These are phyloP conservation scores for Aureobasidium vineae DNA, from an alignment of 2,329 filamentous ascomycete genomes.

Conservation along the genomic window DNA sequence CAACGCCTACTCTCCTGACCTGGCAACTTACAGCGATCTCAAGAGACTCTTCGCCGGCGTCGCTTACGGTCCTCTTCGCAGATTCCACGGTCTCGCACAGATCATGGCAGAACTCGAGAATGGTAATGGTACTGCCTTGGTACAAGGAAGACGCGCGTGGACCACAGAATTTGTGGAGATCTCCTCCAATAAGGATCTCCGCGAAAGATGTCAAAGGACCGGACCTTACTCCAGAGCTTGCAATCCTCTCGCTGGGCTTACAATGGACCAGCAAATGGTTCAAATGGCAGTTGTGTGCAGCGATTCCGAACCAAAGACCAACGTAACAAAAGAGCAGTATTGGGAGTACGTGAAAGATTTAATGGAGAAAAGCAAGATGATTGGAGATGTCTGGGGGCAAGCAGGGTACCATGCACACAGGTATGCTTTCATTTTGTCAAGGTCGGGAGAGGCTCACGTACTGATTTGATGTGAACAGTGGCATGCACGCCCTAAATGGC, in stretches of 20 bases:
- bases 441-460: not conserved
- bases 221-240: slow-evolving; percentile 33
- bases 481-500: slow-evolving; percentile 30
- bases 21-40: slow-evolving; percentile 43
- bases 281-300: slow-evolving; percentile 38
- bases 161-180: slow-evolving; percentile 29
- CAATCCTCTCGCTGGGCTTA: not conserved
- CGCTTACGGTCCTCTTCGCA: slow-evolving; percentile 37
- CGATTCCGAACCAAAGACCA: slow-evolving; percentile 37
- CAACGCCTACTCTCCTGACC: slow-evolving; percentile 28
- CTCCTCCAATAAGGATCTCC: slow-evolving; percentile 22
- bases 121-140: slow-evolving; percentile 33
- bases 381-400: slow-evolving; percentile 41
- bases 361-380: slow-evolving; percentile 35
- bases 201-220: slow-evolving; percentile 34
- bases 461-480: slow-evolving; percentile 16
- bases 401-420: slow-evolving; percentile 39
- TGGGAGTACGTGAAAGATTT: slow-evolving; percentile 31
- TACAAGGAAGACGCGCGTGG: slow-evolving; percentile 46
- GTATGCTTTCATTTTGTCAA: not conserved
- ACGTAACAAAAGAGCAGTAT: slow-evolving; percentile 31
- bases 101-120: slow-evolving; percentile 38
- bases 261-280: slow-evolving; percentile 23
- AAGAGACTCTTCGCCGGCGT: slow-evolving; percentile 35
- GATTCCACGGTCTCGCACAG: slow-evolving; percentile 36